Percentiles rank a stretch among this genome's conserved stretches.
Conservation (phyloP, 2,329 filamentous ascomycete genomes). For the Dendryphion nanum region DNA sequence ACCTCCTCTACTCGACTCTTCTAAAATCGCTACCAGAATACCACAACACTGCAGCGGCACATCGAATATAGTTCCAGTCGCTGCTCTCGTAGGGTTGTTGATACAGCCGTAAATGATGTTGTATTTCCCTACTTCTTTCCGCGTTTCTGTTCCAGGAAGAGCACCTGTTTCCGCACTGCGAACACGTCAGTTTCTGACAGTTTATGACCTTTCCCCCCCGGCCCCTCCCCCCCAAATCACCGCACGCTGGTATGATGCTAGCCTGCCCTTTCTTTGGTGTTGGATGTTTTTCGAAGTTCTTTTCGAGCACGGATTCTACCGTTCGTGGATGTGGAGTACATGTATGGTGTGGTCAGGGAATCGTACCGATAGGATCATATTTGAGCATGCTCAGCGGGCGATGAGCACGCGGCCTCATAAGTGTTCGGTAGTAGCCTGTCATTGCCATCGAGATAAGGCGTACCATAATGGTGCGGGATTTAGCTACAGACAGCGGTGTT, state of each 20-base stretch:
- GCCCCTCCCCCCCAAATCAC: background rate
- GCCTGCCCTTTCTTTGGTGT: no score
- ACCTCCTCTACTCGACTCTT: no score
- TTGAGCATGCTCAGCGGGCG: constrained; percentile 95
- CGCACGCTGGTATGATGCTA: background rate
- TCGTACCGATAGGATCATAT: constrained; percentile 91
- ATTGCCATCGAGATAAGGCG: constrained; percentile 97
- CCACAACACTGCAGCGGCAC: no score
- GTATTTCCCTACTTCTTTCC: constrained; percentile 57
- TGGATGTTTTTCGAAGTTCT: background rate
- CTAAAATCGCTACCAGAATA: no score
- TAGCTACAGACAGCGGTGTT: no score
- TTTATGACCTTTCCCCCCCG: background rate
- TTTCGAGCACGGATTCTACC: no score
- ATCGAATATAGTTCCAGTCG: no score
- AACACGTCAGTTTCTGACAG: no score
- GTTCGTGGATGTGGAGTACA: background rate
- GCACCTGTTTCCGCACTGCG: constrained; percentile 86
- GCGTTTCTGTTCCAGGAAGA: constrained; percentile 92
- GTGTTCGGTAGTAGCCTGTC: constrained; percentile 96
- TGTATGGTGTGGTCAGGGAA: constrained; percentile 1
- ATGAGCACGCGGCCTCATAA: constrained; percentile 76
- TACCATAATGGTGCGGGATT: constrained; percentile 89
- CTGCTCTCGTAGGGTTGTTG: no score
- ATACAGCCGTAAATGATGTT: no score